phyloP scores from a whole-genome alignment of 148 eudicot species.

The Salicornia ramosissima region DNA sequence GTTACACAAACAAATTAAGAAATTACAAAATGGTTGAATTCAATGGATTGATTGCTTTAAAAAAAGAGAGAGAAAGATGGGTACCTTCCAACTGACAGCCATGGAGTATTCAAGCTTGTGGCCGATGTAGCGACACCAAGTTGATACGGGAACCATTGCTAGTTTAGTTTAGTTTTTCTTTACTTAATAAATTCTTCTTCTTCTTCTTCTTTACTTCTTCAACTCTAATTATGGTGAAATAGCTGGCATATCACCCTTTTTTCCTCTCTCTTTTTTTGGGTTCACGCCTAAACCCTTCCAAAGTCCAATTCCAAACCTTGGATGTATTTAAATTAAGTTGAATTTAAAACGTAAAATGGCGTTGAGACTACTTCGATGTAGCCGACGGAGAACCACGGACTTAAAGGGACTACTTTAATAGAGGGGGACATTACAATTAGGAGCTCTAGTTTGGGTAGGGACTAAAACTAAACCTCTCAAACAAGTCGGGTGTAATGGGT shows the following conservation, averaged over 20 bases:
- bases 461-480: too few relatives aligned
- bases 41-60: background rate
- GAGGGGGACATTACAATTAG: too few relatives aligned
- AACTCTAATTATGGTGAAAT: background rate
- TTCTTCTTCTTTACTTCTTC: background rate
- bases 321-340: too few relatives aligned
- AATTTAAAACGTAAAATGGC: too few relatives aligned
- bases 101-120: slow-evolving; percentile 50
- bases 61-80: background rate
- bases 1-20: background rate
- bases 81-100: slow-evolving; percentile 37
- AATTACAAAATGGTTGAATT: background rate
- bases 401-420: too few relatives aligned
- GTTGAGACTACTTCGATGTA: too few relatives aligned
- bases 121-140: slow-evolving; percentile 43
- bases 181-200: background rate
- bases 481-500: too few relatives aligned
- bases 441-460: too few relatives aligned
- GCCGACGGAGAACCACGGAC: too few relatives aligned
- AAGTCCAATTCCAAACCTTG: slow-evolving; percentile 3
- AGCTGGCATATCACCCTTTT: background rate
- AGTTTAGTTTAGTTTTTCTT: background rate
- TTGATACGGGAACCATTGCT: slow-evolving; percentile 37
- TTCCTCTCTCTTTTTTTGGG: background rate
- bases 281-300: slow-evolving; percentile 4